phyloP scores from a whole-genome alignment of 2,329 filamentous ascomycete species.

The Xenosphaeropsis pyriputrescens region DNA sequence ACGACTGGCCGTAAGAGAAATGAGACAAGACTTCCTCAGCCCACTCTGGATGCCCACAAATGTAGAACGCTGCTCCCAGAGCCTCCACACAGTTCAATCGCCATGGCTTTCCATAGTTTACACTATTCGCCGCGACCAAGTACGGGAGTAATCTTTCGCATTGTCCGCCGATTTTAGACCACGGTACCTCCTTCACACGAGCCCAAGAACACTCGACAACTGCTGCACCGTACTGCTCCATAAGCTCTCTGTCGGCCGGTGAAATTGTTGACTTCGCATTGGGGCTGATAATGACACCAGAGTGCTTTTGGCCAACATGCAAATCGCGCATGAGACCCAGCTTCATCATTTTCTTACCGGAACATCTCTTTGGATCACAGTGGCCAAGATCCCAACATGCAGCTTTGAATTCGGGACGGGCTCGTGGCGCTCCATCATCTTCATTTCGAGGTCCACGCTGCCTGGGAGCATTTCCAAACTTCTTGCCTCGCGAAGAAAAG shows the following conservation, averaged over 20 bases:
- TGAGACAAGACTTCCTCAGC: slow-evolving; percentile 68
- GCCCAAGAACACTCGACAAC: slow-evolving; percentile 98
- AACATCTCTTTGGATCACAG: slow-evolving; percentile 94
- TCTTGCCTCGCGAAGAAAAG: slow-evolving; percentile 52
- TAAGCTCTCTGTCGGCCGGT: slow-evolving; percentile 64
- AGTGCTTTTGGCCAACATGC: slow-evolving; percentile 79
- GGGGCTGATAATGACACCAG: slow-evolving; percentile 85
- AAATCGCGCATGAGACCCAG: slow-evolving; percentile 89
- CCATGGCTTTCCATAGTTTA: slow-evolving; percentile 96
- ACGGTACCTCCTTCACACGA: slow-evolving; percentile 79
- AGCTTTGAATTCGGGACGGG: slow-evolving; percentile 60
- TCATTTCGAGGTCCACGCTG: slow-evolving; percentile 33
- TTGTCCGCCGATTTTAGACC: slow-evolving; percentile 80
- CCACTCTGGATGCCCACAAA: slow-evolving; percentile 87
- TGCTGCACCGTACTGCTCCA: slow-evolving; percentile 82
- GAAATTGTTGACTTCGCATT: slow-evolving; percentile 81
- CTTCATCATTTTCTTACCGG: slow-evolving; percentile 85
- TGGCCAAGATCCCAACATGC: slow-evolving; percentile 97
- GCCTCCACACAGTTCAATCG: slow-evolving; percentile 92
- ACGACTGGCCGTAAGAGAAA: slow-evolving; percentile 79
- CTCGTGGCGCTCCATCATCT: slow-evolving; percentile 20
- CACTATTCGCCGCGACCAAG: slow-evolving; percentile 87
- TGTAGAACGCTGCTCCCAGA: slow-evolving; percentile 80
- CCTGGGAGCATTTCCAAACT: slow-evolving; percentile 43
- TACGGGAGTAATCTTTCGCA: slow-evolving; percentile 87